phyloP scores from a whole-genome alignment of 352 stramenopile species.

The Phytophthora nicotianae region DNA sequence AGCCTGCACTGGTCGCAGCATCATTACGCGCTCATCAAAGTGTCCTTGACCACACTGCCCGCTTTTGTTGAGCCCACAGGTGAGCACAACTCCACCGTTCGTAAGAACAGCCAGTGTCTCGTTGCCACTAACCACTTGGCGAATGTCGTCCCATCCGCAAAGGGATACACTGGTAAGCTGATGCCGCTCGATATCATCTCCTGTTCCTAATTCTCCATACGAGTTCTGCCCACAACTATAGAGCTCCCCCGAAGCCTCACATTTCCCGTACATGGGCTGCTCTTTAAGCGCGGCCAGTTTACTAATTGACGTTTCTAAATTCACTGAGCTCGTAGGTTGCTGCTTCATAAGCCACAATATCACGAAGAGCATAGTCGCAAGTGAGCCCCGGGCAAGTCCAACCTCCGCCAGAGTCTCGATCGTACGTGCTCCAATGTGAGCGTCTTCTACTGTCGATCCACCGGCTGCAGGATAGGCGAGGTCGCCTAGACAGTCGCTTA shows the following conservation, averaged over 20 bases:
- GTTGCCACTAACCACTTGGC: constrained; percentile 84
- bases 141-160: constrained; percentile 85
- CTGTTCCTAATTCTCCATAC: constrained; percentile 86
- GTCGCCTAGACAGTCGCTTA: constrained; percentile 72
- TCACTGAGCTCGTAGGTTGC: constrained; percentile 41
- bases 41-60: constrained; percentile 88
- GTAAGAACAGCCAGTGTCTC: constrained; percentile 85
- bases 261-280: constrained; percentile 87
- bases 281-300: constrained; percentile 85
- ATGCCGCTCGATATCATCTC: constrained; percentile 85
- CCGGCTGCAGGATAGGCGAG: constrained; percentile 36
- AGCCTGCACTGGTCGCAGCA: constrained; percentile 76
- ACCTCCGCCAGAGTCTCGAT: constrained; percentile 82
- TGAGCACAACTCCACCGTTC: constrained; percentile 80
- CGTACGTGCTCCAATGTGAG: constrained; percentile 47
- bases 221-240: constrained; percentile 91
- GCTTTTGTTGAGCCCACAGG: constrained; percentile 88
- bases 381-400: constrained; percentile 68
- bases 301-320: constrained; percentile 56
- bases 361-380: constrained; percentile 73
- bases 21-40: constrained; percentile 88
- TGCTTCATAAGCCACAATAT: constrained; percentile 79
- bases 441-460: constrained; percentile 27
- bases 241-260: constrained; percentile 81
- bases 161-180: constrained; percentile 78